Percentiles rank a stretch among this genome's conserved stretches.
Conservation (phyloP, 140 eudicot species). For the Oenanthe javanica region DNA sequence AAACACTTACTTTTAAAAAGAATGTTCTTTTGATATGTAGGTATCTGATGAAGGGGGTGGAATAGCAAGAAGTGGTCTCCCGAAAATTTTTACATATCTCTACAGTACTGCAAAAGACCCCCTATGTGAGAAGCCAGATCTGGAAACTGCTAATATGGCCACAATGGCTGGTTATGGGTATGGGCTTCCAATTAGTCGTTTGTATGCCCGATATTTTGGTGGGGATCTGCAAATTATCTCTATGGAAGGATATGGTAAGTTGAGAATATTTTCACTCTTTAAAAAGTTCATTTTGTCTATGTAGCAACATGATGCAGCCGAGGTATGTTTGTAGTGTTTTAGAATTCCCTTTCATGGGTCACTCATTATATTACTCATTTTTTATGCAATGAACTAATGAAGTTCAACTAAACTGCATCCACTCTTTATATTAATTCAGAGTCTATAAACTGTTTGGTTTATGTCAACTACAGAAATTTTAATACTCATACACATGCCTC, state of each 20-base stretch:
- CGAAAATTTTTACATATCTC: conserved; percentile 79
- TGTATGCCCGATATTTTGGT: conserved; percentile 92
- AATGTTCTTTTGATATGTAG: conserved; percentile 22
- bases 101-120: conserved; percentile 93
- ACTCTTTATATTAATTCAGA: not conserved
- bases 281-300: not conserved
- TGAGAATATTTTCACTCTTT: not conserved
- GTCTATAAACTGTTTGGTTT: too few species aligned
- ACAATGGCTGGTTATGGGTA: conserved; percentile 97
- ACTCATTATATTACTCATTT: not conserved
- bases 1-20: not conserved
- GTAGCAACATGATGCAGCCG: not conserved
- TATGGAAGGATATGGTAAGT: conserved; percentile 98
- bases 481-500: not conserved
- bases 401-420: not conserved
- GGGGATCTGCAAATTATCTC: conserved; percentile 96
- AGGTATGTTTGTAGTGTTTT: not conserved
- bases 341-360: not conserved
- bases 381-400: too few species aligned
- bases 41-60: conserved; percentile 99
- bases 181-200: conserved; percentile 93
- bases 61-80: conserved; percentile 90
- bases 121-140: conserved; percentile 46
- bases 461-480: not conserved
- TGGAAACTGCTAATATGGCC: conserved; percentile 45